Base-by-base conservation (phyloP, 2,329 filamentous ascomycete species). In the Hirsutella minnesotensis region DNA sequence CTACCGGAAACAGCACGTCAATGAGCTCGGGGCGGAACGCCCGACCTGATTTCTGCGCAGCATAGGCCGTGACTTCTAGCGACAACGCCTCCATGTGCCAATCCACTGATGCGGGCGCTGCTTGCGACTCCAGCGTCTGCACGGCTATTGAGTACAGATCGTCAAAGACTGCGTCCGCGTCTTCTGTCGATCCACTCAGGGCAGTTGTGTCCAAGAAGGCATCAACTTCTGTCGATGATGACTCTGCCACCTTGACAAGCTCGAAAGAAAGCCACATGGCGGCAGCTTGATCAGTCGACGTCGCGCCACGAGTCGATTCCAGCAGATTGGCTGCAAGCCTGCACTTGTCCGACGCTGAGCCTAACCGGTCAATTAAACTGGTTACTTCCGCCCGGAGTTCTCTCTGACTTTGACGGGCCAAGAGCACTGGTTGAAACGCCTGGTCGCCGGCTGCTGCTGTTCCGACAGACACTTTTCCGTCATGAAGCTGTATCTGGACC, bases 1-100 rank as follows among this genome's bases (percentile, higher is more conserved):
- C 75, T n/a, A 95, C 72, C 0, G 92, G 89, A 58, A 95, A 98
- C 12, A 98, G 67, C 0, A 88, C 79, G 52, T 98, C 92, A 40
- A 95, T 86, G 9, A 98, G 72, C 56, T 96, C 90, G 3, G 80
- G 75, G 3, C 84, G 79, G 59, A 95, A 98, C 0, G 76, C 74
- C 41, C 72, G 57, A 18, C 77, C 73, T 31, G 83, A 68, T 16
- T 76, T 76, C 21, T 74, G 69, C 3, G 90, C 86, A 47, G 87
- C 81, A 43, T 90, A 75, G 0, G 88, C 81, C 7, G 89, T 70
- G 2, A 83, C 75, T 58, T 96, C 90, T 2, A 98, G 64, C 1
- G 89, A 83, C 29, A 95, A 72, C 2, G 86, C 84, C 57, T 83
- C 76, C 18, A 87, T 61, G 27, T 81, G 77, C 83, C 84, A 88